These are phyloP conservation scores for Aspergillus clavatus DNA, from an alignment of 2,329 filamentous ascomycete species.

Conservation along the genomic window DNA sequence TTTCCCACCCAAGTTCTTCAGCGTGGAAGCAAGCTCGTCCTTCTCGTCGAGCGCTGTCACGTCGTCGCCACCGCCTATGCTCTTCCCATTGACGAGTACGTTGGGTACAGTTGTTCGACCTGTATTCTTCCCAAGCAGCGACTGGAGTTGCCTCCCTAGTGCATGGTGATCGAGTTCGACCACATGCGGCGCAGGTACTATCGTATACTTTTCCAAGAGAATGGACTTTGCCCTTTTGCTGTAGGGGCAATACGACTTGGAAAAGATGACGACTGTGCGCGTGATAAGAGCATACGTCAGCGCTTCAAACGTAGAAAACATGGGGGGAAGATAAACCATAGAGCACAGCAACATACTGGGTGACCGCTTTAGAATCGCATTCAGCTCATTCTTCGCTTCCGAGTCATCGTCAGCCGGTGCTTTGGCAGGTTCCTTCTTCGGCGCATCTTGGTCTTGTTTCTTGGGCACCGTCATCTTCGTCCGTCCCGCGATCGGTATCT, in stretches of 20 bases:
- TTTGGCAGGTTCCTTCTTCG: slow-evolving; percentile 42
- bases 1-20: slow-evolving; percentile 69
- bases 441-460: slow-evolving; percentile 25
- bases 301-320: not conserved
- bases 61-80: slow-evolving; percentile 87
- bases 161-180: slow-evolving; percentile 85
- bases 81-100: slow-evolving; percentile 78
- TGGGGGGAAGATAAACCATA: not conserved
- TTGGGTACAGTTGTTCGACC: slow-evolving; percentile 87
- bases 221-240: slow-evolving; percentile 81
- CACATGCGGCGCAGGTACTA: slow-evolving; percentile 75
- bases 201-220: slow-evolving; percentile 76
- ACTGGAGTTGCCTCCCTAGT: slow-evolving; percentile 68
- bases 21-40: slow-evolving; percentile 64
- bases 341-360: slow-evolving; percentile 59
- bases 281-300: slow-evolving; percentile 2
- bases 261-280: slow-evolving; percentile 80
- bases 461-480: slow-evolving; percentile 47
- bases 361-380: slow-evolving; percentile 73
- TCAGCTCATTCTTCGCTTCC: slow-evolving; percentile 63
- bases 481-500: slow-evolving; percentile 51
- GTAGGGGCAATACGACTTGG: slow-evolving; percentile 85
- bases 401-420: slow-evolving; percentile 43
- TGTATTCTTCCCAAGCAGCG: slow-evolving; percentile 65
- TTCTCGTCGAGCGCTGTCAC: slow-evolving; percentile 65